These are phyloP conservation scores for Rhodosporidiobolus odoratus DNA, from an alignment of 768 basidiomycete genomes.

Conservation along the genomic window DNA sequence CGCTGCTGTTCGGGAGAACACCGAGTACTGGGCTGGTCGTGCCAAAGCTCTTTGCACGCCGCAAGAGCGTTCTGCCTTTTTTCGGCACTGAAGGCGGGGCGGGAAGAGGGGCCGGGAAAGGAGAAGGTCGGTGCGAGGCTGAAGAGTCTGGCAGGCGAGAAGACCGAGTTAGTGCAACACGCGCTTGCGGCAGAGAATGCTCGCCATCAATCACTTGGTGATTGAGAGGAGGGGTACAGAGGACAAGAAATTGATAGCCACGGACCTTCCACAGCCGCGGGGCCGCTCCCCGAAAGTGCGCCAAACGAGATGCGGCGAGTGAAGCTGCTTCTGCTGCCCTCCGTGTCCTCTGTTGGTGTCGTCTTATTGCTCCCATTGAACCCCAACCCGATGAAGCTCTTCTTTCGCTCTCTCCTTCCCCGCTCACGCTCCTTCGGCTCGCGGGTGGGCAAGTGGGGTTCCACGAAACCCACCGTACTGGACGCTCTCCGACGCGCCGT, in stretches of 20 bases:
- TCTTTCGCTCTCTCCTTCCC: background rate
- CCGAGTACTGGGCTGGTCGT: slow-evolving; percentile 15
- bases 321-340: background rate
- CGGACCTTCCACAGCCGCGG: no score
- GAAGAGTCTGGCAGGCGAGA: background rate
- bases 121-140: background rate
- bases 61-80: slow-evolving; percentile 22
- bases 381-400: slow-evolving; percentile 11
- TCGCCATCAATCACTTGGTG: background rate
- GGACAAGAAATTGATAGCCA: no score
- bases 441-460: background rate
- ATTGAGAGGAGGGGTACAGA: no score
- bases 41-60: slow-evolving; percentile 31
- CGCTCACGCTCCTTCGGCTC: background rate
- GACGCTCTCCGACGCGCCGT: background rate
- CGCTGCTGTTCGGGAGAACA: background rate
- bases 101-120: background rate
- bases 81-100: background rate
- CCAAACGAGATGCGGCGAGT: background rate
- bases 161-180: background rate
- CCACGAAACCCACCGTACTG: background rate
- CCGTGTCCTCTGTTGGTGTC: background rate
- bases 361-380: background rate
- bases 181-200: no score
- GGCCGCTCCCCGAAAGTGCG: background rate